phyloP scores from a whole-genome alignment of 2,329 filamentous ascomycete genomes.

The Colletotrichum tropicicola region DNA sequence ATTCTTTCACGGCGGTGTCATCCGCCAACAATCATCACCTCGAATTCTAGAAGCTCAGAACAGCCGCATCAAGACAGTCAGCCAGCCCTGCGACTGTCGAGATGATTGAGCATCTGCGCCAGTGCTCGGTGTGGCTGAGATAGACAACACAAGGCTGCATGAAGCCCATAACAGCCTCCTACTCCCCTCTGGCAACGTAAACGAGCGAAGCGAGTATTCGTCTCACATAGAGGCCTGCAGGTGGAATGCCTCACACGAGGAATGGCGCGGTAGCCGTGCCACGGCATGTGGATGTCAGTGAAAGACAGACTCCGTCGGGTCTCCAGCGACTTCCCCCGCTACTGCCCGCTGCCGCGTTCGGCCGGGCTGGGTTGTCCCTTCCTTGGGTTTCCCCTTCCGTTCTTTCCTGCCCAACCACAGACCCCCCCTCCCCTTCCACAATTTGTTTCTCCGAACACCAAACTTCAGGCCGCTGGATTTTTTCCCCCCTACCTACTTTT shows the following conservation, averaged over 20 bases:
- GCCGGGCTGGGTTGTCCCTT: conserved; percentile 21
- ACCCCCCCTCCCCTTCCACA: conserved; percentile 24
- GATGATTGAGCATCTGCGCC: too few relatives aligned
- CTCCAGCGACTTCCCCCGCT: conserved; percentile 21
- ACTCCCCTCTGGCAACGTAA: too few relatives aligned
- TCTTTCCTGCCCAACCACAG: conserved; percentile 29
- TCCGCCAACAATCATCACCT: too few relatives aligned
- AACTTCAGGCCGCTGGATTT: not conserved
- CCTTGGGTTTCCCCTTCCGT: conserved; percentile 12
- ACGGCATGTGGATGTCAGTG: conserved; percentile 2
- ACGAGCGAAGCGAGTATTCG: too few relatives aligned
- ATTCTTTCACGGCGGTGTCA: too few relatives aligned
- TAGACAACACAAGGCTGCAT: too few relatives aligned
- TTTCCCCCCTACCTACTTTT: not conserved
- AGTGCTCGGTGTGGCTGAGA: too few relatives aligned
- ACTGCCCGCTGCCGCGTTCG: conserved; percentile 20
- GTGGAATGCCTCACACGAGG: not conserved
- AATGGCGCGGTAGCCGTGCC: not conserved
- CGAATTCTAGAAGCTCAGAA: too few relatives aligned
- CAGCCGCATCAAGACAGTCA: too few relatives aligned
- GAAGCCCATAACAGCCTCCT: too few relatives aligned
- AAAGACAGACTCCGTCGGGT: not conserved
- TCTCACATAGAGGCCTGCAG: too few relatives aligned
- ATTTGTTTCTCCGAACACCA: conserved; percentile 18
- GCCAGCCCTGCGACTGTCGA: too few relatives aligned